phyloP scores from a whole-genome alignment of 2,329 filamentous ascomycete species.

The Epichloe typhina region DNA sequence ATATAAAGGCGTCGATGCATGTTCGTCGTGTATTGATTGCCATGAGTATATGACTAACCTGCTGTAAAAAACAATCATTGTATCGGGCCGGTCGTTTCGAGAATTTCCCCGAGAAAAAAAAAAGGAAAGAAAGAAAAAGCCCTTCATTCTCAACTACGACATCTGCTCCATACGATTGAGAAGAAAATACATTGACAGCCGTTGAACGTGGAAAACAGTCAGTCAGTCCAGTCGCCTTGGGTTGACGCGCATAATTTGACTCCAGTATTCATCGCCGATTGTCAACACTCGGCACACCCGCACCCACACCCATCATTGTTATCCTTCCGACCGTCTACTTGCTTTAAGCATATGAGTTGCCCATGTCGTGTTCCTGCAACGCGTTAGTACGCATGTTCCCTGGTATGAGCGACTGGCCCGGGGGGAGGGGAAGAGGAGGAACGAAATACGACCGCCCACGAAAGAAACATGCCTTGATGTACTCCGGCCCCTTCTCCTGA shows the following conservation, averaged over 20 bases:
- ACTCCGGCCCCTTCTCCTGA: slow-evolving; percentile 82
- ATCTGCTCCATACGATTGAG: not conserved
- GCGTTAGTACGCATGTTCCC: not conserved
- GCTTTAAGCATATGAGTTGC: slow-evolving; percentile 44
- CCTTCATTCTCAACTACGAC: not conserved
- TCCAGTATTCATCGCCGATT: not conserved
- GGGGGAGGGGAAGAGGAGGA: not conserved
- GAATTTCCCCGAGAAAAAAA: no score
- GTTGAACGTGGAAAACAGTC: not conserved
- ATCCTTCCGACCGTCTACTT: not conserved
- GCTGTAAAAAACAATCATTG: no score
- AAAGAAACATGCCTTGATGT: slow-evolving; percentile 58
- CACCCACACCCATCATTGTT: not conserved
- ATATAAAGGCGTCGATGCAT: no score
- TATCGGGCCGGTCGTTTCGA: no score
- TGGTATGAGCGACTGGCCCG: no score
- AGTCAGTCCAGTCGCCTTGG: not conserved
- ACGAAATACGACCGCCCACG: not conserved
- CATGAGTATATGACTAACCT: no score
- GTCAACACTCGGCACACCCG: not conserved
- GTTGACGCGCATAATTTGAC: not conserved
- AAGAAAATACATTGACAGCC: no score
- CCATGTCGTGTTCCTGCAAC: slow-evolving; percentile 50
- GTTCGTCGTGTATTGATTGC: no score
- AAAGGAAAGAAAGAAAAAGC: no score